phyloP scores from a whole-genome alignment of 2,329 filamentous ascomycete genomes.

The Tolypocladium ovalisporum region DNA sequence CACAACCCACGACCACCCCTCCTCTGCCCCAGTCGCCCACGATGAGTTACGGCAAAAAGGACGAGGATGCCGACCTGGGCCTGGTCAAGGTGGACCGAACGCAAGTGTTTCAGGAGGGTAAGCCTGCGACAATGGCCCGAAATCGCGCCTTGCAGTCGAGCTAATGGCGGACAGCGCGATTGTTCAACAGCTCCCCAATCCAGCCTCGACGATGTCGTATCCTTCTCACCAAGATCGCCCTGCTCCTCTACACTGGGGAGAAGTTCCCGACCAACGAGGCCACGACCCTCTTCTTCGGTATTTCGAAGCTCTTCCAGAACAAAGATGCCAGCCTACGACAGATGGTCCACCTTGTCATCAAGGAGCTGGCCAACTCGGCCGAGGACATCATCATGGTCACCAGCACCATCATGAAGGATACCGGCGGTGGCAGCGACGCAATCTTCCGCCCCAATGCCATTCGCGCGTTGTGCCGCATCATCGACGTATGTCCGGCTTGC shows the following conservation, averaged over 20 bases:
- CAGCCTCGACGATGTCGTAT: slow-evolving; percentile 96
- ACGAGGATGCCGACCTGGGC: slow-evolving; percentile 89
- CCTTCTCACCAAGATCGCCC: slow-evolving; percentile 91
- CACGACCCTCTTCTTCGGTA: slow-evolving; percentile 96
- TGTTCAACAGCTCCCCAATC: slow-evolving; percentile 96
- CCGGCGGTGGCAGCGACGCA: slow-evolving; percentile 85
- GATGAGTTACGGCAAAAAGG: slow-evolving; percentile 98
- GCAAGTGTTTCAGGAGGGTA: slow-evolving; percentile 98
- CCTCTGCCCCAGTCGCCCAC: slow-evolving; percentile 31
- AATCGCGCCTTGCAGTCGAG: slow-evolving; percentile 12
- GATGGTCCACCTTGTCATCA: slow-evolving; percentile 97
- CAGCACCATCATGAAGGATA: slow-evolving; percentile 99
- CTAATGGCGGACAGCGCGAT: slow-evolving; percentile 56
- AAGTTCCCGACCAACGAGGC: slow-evolving; percentile 96
- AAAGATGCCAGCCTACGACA: slow-evolving; percentile 96
- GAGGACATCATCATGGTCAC: slow-evolving; percentile 99
- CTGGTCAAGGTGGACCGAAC: slow-evolving; percentile 97
- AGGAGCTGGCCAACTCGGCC: slow-evolving; percentile 89
- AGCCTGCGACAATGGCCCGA: slow-evolving; percentile 14
- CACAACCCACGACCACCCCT: slow-evolving; percentile 19
- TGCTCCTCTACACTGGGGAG: slow-evolving; percentile 93
- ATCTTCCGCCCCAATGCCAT: slow-evolving; percentile 95
- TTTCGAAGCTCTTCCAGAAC: slow-evolving; percentile 98
- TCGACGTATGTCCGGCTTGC: slow-evolving; percentile 56
- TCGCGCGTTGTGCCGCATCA: slow-evolving; percentile 88